Percentiles rank a stretch among this genome's conserved stretches.
Evolutionary conservation across 1,284 basidiomycete genomes (phyloP).

Genomic region (Athelia psychrophila): DNA sequence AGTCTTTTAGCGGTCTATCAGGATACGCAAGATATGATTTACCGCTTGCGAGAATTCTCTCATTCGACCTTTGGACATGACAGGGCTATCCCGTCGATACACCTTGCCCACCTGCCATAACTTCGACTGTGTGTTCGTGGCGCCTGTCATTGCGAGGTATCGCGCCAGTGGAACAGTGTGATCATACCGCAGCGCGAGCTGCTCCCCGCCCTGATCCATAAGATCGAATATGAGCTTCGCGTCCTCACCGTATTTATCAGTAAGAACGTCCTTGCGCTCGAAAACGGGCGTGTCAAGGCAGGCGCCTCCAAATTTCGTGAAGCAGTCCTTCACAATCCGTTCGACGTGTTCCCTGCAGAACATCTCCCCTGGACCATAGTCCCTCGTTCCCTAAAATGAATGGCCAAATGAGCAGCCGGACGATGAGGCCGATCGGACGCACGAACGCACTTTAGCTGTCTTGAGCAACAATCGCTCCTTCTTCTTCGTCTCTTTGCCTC

Average conservation of each 20-base stretch:
- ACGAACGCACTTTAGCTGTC: conserved; percentile 69
- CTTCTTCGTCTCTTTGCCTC: conserved; percentile 49
- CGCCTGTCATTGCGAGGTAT: conserved; percentile 93
- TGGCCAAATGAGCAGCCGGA: conserved; percentile 2
- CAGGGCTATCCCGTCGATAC: conserved; percentile 94
- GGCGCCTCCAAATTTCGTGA: conserved; percentile 86
- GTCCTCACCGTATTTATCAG: conserved; percentile 98
- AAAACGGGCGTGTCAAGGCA: conserved; percentile 98
- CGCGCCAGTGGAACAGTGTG: conserved; percentile 96
- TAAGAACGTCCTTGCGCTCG: conserved; percentile 93
- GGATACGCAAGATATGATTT: conserved; percentile 24
- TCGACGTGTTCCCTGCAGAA: conserved; percentile 91
- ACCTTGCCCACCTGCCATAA: conserved; percentile 99
- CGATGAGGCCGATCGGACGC: conserved; percentile 11
- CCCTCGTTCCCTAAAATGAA: conserved; percentile 81
- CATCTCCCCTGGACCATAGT: conserved; percentile 95
- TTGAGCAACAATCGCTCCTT: conserved; percentile 71
- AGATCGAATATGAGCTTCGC: conserved; percentile 98
- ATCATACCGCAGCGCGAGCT: conserved; percentile 94
- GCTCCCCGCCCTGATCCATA: conserved; percentile 97
- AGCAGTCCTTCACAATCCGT: conserved; percentile 83
- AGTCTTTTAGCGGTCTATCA: not conserved
- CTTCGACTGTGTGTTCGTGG: conserved; percentile 71
- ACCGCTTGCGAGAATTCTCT: conserved; percentile 98
- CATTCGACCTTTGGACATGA: conserved; percentile 98